Conservation (phyloP, 139 green algal genomes). For the Chlamydomonas asymmetrica region DNA sequence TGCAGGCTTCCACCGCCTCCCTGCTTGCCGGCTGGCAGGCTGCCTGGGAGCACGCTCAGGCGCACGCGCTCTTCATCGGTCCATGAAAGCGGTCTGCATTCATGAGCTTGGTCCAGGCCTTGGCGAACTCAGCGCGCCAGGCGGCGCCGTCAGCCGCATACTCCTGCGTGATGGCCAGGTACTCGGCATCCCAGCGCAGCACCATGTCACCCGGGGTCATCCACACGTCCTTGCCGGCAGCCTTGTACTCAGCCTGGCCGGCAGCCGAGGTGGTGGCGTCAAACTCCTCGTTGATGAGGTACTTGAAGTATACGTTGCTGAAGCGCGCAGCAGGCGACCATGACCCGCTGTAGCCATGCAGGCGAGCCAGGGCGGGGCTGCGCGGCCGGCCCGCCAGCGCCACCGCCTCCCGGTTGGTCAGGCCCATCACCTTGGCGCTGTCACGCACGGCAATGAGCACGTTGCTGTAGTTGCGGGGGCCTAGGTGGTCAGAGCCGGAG, state of each 20-base stretch:
- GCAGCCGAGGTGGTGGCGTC: neutral
- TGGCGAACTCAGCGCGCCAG: slow-evolving; percentile 30
- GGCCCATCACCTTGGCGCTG: slow-evolving; percentile 22
- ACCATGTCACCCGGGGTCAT: slow-evolving; percentile 25
- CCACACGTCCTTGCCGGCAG: slow-evolving; percentile 5
- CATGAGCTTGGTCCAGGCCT: slow-evolving; percentile 45
- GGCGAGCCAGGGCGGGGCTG: slow-evolving; percentile 9
- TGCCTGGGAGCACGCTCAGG: too few species aligned
- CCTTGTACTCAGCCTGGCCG: slow-evolving; percentile 21
- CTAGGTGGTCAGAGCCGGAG: too few species aligned
- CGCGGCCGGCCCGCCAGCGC: slow-evolving; percentile 29
- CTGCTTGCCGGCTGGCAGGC: too few species aligned
- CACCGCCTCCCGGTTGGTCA: slow-evolving; percentile 21
- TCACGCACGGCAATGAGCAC: too few species aligned
- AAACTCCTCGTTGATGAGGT: slow-evolving; percentile 16
- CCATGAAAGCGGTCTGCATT: slow-evolving; percentile 53
- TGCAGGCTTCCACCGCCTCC: too few species aligned
- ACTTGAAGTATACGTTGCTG: slow-evolving; percentile 32
- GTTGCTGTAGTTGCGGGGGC: too few species aligned
- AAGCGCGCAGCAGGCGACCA: slow-evolving; percentile 13
- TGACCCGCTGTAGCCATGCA: slow-evolving; percentile 36
- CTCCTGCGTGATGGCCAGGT: slow-evolving; percentile 25
- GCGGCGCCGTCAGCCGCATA: slow-evolving; percentile 27
- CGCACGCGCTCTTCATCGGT: slow-evolving; percentile 31
- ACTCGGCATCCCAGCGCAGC: slow-evolving; percentile 12